A percentile compares a stretch with the other conserved stretches of the same genome.
These are phyloP conservation scores for Schizosaccharomyces versatilis DNA, from an alignment of 1,139 yeast species.

Conservation along the genomic window DNA sequence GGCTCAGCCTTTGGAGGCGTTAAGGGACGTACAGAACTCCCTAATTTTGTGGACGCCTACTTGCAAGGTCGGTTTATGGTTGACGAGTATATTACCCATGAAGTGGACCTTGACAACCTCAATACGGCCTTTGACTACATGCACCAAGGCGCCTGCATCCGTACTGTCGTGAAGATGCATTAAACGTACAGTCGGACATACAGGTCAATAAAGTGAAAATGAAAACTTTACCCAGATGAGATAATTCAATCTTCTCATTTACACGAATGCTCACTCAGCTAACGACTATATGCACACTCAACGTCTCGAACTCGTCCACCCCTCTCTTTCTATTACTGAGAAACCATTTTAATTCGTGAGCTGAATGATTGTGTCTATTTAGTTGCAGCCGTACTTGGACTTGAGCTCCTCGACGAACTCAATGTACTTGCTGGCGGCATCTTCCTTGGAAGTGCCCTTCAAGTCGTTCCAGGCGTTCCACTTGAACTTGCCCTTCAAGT, in stretches of 20 bases:
- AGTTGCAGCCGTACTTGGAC: slow-evolving; percentile 23
- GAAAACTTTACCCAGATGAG: no score
- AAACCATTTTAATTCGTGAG: no score
- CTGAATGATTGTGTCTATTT: neutral
- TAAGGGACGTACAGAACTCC: slow-evolving; percentile 90
- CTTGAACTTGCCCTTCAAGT: slow-evolving; percentile 65
- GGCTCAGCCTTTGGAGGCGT: slow-evolving; percentile 98
- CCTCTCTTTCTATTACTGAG: no score
- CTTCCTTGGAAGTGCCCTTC: slow-evolving; percentile 69
- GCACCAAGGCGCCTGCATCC: slow-evolving; percentile 15
- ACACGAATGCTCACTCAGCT: no score
- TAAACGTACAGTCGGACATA: neutral
- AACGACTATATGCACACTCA: no score
- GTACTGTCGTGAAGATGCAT: neutral
- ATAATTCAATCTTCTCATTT: no score
- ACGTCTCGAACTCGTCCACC: no score
- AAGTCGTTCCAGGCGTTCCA: slow-evolving; percentile 91
- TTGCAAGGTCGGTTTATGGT: slow-evolving; percentile 66
- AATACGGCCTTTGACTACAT: slow-evolving; percentile 83
- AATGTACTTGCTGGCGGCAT: slow-evolving; percentile 75
- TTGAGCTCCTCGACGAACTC: slow-evolving; percentile 47
- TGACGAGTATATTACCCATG: slow-evolving; percentile 85
- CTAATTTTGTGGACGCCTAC: slow-evolving; percentile 72
- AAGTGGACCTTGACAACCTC: slow-evolving; percentile 53
- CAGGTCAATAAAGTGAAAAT: no score